These are phyloP conservation scores for Flueggea neowawraea DNA, from an alignment of 441 rosid genomes.

Conservation along the genomic window DNA sequence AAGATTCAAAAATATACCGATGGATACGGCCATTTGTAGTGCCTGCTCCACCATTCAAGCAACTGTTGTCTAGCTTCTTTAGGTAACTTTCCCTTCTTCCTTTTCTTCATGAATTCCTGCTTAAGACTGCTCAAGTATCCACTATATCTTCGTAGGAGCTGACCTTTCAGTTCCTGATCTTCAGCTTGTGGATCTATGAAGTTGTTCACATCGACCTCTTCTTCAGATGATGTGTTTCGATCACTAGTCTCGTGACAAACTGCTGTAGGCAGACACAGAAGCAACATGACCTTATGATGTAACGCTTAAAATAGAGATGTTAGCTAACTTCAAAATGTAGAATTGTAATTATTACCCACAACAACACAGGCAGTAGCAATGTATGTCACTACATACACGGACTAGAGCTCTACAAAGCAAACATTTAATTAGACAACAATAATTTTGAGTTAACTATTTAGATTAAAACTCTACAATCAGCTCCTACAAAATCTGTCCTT, in stretches of 20 bases:
- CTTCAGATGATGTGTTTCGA: conserved; percentile 76
- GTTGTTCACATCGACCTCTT: conserved; percentile 67
- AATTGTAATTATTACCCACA: no score
- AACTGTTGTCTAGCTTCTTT: conserved; percentile 96
- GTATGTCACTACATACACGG: no score
- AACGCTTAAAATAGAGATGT: background rate
- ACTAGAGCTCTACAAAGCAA: no score
- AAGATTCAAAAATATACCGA: conserved; percentile 49
- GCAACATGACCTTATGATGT: background rate
- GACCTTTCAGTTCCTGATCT: conserved; percentile 89
- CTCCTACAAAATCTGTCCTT: no score
- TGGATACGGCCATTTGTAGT: conserved; percentile 99
- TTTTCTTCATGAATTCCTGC: conserved; percentile 94
- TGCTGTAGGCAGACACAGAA: conserved; percentile 13
- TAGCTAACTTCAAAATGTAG: no score
- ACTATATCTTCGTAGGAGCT: conserved; percentile 81
- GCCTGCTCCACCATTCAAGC: conserved; percentile 97
- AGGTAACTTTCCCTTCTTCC: conserved; percentile 95
- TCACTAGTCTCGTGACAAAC: conserved; percentile 59
- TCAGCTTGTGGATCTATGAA: conserved; percentile 90
- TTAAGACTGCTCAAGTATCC: conserved; percentile 85
- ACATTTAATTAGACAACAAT: no score
- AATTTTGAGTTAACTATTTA: no score
- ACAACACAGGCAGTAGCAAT: no score
- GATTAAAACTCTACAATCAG: no score